phyloP scores from a whole-genome alignment of 345 rosid genomes.

The Lumnitzera racemosa region DNA sequence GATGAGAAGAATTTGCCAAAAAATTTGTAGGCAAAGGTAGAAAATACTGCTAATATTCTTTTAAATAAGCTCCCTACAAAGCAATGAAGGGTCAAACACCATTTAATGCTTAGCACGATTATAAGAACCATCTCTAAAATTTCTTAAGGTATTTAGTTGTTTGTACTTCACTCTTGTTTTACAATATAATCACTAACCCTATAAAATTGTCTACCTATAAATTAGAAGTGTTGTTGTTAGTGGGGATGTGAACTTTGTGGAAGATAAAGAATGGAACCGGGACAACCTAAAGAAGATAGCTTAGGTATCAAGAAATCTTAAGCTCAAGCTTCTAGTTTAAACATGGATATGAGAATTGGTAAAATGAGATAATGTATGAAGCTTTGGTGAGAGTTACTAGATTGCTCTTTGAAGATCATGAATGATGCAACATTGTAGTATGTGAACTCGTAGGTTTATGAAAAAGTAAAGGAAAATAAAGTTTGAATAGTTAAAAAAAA shows the following conservation, averaged over 20 bases:
- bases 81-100: background rate
- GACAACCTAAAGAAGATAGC: no score
- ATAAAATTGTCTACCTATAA: slow-evolving; percentile 4
- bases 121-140: background rate
- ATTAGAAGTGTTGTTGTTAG: background rate
- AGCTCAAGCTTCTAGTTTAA: slow-evolving; percentile 4
- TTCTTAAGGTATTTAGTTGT: background rate
- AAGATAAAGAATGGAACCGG: background rate
- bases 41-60: background rate
- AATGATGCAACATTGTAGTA: background rate
- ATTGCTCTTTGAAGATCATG: slow-evolving; percentile 1
- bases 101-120: background rate
- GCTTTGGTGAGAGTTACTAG: background rate
- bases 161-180: slow-evolving; percentile 1
- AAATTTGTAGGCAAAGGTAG: slow-evolving; percentile 10
- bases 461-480: background rate
- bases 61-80: slow-evolving; percentile 1
- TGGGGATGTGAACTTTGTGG: slow-evolving; percentile 1
- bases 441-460: background rate
- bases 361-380: background rate
- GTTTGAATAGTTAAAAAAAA: slow-evolving; percentile 1
- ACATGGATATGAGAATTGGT: background rate
- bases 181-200: slow-evolving; percentile 7
- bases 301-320: background rate
- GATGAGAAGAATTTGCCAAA: background rate